Percentiles rank a stretch among this genome's conserved stretches.
phyloP scores from a whole-genome alignment of 164 flowering plant species.

The Sextonia rubra region DNA sequence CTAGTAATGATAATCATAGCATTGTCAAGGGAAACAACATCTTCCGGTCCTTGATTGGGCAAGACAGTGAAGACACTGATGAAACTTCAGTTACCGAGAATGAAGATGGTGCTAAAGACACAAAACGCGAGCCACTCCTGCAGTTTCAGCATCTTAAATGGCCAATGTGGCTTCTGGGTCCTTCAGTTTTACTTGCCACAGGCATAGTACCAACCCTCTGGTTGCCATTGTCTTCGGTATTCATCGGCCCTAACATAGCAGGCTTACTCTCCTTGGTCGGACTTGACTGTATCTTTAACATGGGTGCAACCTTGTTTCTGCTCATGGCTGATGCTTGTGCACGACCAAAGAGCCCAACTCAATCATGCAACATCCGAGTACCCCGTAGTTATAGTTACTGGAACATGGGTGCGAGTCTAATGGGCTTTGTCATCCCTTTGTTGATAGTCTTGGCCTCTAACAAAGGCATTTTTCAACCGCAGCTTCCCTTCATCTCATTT shows the following conservation, averaged over 20 bases:
- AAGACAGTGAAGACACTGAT: constrained; percentile 23
- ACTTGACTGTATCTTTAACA: constrained; percentile 80
- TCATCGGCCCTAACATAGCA: constrained; percentile 78
- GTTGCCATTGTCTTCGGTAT: constrained; percentile 78
- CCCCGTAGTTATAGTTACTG: constrained; percentile 71
- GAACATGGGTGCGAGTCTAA: constrained; percentile 60
- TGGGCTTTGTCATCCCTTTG: constrained; percentile 62
- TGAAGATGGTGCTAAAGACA: constrained; percentile 12
- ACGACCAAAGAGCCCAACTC: constrained; percentile 34
- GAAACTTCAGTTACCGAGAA: constrained; percentile 19
- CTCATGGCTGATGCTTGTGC: constrained; percentile 88
- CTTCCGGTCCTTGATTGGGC: constrained; percentile 49
- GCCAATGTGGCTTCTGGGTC: constrained; percentile 94
- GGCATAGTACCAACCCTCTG: constrained; percentile 88
- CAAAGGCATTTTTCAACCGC: constrained; percentile 59
- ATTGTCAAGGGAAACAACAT: constrained; percentile 34
- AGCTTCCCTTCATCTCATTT: constrained; percentile 51
- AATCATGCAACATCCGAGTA: constrained; percentile 38
- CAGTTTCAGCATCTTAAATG: constrained; percentile 50
- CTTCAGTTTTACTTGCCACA: constrained; percentile 61
- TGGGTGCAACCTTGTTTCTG: constrained; percentile 82
- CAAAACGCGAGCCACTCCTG: constrained; percentile 15
- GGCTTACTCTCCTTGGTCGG: constrained; percentile 83
- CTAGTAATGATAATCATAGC: constrained; percentile 28
- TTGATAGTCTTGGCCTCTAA: constrained; percentile 39